A percentile compares a stretch with the other conserved stretches of the same genome.
phyloP scores from a whole-genome alignment of 345 rosid genomes.

The Arabidopsis arenosa region DNA sequence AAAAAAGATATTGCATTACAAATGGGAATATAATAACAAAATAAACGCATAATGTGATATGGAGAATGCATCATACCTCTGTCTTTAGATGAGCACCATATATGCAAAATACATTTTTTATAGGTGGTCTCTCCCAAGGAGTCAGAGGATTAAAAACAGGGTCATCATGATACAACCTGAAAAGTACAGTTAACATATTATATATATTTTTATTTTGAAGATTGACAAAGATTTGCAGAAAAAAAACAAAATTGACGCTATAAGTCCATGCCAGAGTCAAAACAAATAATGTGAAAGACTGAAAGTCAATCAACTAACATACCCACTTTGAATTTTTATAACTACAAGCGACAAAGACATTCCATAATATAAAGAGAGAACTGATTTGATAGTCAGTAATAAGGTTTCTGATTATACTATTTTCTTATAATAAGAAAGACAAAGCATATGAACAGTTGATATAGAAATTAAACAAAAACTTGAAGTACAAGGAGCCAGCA shows the following conservation, averaged over 20 bases:
- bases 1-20: neutral
- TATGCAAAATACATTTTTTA: slow-evolving; percentile 92
- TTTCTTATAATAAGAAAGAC: neutral
- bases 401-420: neutral
- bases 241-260: neutral
- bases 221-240: neutral
- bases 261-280: slow-evolving; percentile 6
- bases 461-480: neutral
- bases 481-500: slow-evolving; percentile 22
- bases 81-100: slow-evolving; percentile 89
- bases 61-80: slow-evolving; percentile 63
- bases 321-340: slow-evolving; percentile 13
- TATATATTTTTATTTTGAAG: neutral
- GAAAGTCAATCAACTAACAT: slow-evolving; percentile 6
- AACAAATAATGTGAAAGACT: neutral
- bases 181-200: slow-evolving; percentile 34
- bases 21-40: slow-evolving; percentile 22
- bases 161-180: slow-evolving; percentile 87
- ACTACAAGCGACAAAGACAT: neutral
- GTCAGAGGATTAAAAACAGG: slow-evolving; percentile 93
- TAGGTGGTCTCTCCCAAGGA: slow-evolving; percentile 99
- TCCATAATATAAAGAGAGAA: neutral
- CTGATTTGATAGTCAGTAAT: neutral
- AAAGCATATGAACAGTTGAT: slow-evolving; percentile 11
- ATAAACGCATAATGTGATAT: slow-evolving; percentile 10